These are phyloP conservation scores for Lentinula sp. DNA, from an alignment of 768 basidiomycete genomes.

Conservation along the genomic window DNA sequence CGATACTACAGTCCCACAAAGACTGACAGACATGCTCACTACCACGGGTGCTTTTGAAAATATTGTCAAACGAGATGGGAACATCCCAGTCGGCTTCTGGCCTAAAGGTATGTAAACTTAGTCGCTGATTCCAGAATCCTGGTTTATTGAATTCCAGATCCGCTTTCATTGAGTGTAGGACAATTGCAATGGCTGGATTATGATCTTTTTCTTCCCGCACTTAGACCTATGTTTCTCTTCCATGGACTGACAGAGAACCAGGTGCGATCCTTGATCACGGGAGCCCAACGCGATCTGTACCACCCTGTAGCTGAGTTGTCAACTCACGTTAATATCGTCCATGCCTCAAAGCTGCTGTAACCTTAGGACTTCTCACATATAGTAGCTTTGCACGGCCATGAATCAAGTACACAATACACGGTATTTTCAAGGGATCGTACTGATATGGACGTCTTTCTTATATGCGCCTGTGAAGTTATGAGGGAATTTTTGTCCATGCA, in stretches of 20 bases:
- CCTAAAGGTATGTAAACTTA: slow-evolving; percentile 38
- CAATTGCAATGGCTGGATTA: slow-evolving; percentile 73
- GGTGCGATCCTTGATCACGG: slow-evolving; percentile 50
- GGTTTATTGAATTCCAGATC: slow-evolving; percentile 31
- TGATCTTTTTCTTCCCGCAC: slow-evolving; percentile 57
- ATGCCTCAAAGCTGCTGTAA: slow-evolving; percentile 32
- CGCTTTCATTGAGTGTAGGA: slow-evolving; percentile 53
- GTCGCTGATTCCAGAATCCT: slow-evolving; percentile 7
- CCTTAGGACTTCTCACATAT: background rate
- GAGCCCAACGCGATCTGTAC: slow-evolving; percentile 63
- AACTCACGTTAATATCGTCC: slow-evolving; percentile 51
- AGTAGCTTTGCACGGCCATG: background rate
- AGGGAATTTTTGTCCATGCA: background rate
- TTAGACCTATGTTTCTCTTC: slow-evolving; percentile 53
- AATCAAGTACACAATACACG: background rate
- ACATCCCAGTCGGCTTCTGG: slow-evolving; percentile 67
- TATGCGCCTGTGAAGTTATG: background rate
- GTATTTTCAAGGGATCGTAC: background rate
- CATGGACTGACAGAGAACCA: slow-evolving; percentile 46
- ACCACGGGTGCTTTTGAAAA: slow-evolving; percentile 49
- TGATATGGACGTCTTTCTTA: background rate
- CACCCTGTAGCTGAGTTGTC: slow-evolving; percentile 47
- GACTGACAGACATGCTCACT: slow-evolving; percentile 44
- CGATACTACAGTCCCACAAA: slow-evolving; percentile 52
- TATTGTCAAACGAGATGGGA: slow-evolving; percentile 47